Base-by-base conservation (phyloP, 371 early-diverging fungal genomes). In the Mucor velutinosus region DNA sequence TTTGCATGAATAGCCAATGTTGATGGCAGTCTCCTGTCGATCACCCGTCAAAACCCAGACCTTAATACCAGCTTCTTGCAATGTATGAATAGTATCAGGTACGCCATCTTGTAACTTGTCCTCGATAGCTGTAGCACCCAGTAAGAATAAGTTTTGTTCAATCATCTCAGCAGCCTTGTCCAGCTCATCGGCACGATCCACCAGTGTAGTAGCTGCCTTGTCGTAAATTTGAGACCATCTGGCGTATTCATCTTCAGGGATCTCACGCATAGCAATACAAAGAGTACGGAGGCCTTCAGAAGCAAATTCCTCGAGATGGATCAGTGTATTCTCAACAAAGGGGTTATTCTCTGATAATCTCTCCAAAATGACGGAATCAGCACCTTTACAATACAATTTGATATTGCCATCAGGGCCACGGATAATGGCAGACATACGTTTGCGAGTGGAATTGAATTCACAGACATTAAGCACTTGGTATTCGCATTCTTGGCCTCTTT, bases 101-200 rank as follows among this genome's bases (percentile, higher is more conserved):
- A 99, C 99, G 64, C 96, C 96, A 65, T 98, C 99, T 86, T 99
- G 99, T 10, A 99, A 82, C 76, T 93, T 93, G 79, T 99, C 99
- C 83, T 99, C 99, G 73, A 99, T 98, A 15, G 99, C 99, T 4
- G 99, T 98, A 0, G 98, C 96, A 11, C 99, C 99, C 30, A 99
- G 71, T 65, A 97, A 80, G 49, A 92, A 90, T 72, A 99, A 69
- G 62, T 97, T 89, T 71, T 93, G 91, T 72, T 99, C 99, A 69
- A 98, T 97, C 79, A 95, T 73, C 71, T 97, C 99, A 0, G 96
- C 97, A 8, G 94, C 97, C 70, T 89, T 89, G 67, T 95, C 96
- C 11, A 99, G 76, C 71, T 91, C 94, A 8, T 94, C 93, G 14
- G 88, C 80, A 62, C 99, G 91, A 75, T 97, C 94, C 45, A 87